Evolutionary conservation across 495 filamentous ascomycete genomes (phyloP).

Genomic region (Lophium mytilinum): DNA sequence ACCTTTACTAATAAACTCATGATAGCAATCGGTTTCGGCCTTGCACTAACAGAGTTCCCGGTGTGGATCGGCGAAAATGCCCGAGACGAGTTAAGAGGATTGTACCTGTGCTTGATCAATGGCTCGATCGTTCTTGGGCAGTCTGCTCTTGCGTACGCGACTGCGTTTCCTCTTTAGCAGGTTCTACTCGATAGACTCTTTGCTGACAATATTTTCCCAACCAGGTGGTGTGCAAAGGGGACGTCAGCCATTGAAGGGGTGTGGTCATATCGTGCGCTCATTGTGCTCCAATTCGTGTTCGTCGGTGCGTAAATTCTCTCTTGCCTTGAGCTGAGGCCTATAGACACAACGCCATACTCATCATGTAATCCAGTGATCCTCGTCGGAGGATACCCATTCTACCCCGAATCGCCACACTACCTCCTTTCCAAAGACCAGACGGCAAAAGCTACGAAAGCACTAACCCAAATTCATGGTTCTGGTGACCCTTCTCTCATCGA

Average conservation of each 20-base stretch:
- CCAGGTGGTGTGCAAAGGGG: background rate
- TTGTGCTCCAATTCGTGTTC: background rate
- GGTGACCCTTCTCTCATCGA: background rate
- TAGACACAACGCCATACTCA: background rate
- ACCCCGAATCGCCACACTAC: background rate
- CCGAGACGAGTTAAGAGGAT: background rate
- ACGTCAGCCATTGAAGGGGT: background rate
- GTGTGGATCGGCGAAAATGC: constrained; percentile 3
- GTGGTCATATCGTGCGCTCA: background rate
- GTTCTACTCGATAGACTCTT: background rate
- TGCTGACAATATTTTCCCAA: background rate
- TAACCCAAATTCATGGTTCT: background rate
- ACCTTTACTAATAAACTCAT: background rate
- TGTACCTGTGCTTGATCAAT: background rate
- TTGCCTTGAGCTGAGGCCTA: background rate
- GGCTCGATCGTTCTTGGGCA: background rate
- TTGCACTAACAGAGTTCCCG: background rate
- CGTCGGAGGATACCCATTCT: background rate
- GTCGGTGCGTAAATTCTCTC: background rate
- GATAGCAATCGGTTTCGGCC: background rate
- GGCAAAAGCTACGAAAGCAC: background rate
- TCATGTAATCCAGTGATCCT: background rate
- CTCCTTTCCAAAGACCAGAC: background rate
- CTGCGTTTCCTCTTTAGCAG: too few relatives aligned
- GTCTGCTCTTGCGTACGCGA: background rate